These are phyloP conservation scores for Volvox africanus DNA, from an alignment of 139 green algal genomes.

Conservation along the genomic window DNA sequence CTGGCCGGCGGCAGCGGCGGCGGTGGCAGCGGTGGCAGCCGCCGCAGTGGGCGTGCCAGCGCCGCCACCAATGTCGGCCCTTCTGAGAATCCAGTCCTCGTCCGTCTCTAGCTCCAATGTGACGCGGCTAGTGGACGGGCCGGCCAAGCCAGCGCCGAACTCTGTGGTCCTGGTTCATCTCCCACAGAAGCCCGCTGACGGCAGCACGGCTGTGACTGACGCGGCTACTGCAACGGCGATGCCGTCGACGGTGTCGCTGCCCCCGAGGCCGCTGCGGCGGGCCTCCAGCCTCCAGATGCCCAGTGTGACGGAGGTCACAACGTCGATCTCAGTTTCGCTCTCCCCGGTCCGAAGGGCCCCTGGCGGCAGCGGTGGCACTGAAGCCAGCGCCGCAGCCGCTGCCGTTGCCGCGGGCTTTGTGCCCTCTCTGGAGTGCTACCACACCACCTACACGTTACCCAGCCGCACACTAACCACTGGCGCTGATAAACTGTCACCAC, in stretches of 20 bases:
- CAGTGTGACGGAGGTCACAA: background rate
- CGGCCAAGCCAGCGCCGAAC: background rate
- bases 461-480: background rate
- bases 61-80: background rate
- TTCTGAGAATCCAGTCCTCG: background rate
- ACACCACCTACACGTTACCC: conserved; percentile 42
- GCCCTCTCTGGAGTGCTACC: conserved; percentile 1
- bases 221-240: background rate
- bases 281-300: background rate
- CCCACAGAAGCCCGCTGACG: background rate
- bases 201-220: background rate
- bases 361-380: background rate
- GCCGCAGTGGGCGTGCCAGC: background rate
- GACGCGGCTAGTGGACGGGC: background rate
- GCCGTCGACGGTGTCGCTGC: background rate
- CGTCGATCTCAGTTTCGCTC: background rate
- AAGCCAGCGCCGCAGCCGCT: background rate
- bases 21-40: background rate
- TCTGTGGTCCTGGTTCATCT: conserved; percentile 32
- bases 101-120: background rate
- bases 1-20: background rate
- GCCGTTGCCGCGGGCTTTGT: background rate
- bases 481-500: background rate
- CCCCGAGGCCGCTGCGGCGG: background rate
- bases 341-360: too few species aligned